These are phyloP conservation scores for Microsporum audouinii DNA, from an alignment of 2,329 filamentous ascomycete genomes.

Conservation along the genomic window DNA sequence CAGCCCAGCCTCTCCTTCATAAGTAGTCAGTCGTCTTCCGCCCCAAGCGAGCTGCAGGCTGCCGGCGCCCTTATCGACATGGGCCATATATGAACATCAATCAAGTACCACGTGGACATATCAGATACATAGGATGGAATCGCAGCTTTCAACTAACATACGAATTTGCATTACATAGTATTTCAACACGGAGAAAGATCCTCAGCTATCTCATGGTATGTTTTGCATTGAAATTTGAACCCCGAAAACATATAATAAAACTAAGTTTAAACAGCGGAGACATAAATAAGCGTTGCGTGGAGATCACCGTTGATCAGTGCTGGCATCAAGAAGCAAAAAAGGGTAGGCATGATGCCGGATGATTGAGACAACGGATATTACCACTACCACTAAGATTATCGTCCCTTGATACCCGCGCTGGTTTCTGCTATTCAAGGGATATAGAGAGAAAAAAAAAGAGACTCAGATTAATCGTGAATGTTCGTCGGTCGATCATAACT, in stretches of 20 bases:
- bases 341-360: background rate
- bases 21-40: background rate
- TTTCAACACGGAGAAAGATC: background rate
- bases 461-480: background rate
- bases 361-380: background rate
- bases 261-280: background rate
- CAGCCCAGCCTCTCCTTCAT: background rate
- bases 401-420: background rate
- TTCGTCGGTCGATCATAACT: background rate
- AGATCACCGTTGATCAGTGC: background rate
- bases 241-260: background rate
- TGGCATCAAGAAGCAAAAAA: background rate
- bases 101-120: background rate
- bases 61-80: background rate
- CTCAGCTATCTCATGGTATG: background rate
- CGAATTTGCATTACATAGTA: too few relatives aligned
- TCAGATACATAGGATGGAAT: background rate
- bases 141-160: too few relatives aligned
- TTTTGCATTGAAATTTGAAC: background rate
- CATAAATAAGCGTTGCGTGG: background rate
- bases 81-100: background rate
- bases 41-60: background rate
- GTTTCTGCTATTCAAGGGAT: background rate
- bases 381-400: background rate
- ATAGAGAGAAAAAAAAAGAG: background rate